phyloP scores from a whole-genome alignment of 2,329 filamentous ascomycete genomes.

The Aschersonia sp. region DNA sequence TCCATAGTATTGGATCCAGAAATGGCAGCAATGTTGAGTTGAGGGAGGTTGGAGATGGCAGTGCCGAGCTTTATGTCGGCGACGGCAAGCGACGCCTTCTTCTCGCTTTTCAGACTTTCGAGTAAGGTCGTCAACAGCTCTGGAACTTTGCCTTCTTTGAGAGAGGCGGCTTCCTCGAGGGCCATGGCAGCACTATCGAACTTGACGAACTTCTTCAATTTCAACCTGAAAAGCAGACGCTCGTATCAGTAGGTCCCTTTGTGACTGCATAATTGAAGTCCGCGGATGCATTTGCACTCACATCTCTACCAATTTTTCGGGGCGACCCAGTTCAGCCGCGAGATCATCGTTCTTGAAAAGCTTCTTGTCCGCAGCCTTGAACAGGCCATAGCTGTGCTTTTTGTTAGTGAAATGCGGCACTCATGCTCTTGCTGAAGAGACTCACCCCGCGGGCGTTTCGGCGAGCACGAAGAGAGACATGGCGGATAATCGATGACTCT shows the following conservation, averaged over 20 bases:
- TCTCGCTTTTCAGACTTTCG: slow-evolving; percentile 87
- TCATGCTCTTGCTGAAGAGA: slow-evolving; percentile 7
- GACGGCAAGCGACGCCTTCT: slow-evolving; percentile 89
- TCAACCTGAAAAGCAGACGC: slow-evolving; percentile 45
- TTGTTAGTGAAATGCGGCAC: slow-evolving; percentile 14
- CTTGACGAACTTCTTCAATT: slow-evolving; percentile 94
- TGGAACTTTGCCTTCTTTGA: slow-evolving; percentile 91
- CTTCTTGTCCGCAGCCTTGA: slow-evolving; percentile 99
- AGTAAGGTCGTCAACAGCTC: slow-evolving; percentile 72
- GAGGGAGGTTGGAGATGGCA: slow-evolving; percentile 83
- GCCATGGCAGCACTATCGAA: slow-evolving; percentile 88
- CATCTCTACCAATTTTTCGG: slow-evolving; percentile 78
- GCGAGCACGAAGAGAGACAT: slow-evolving; percentile 90
- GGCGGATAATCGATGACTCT: slow-evolving; percentile 19
- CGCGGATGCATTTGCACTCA: slow-evolving; percentile 28
- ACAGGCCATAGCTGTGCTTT: slow-evolving; percentile 70
- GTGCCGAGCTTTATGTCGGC: slow-evolving; percentile 86
- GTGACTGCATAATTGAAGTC: too few relatives aligned
- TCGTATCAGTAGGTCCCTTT: neutral
- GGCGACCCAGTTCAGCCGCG: slow-evolving; percentile 57
- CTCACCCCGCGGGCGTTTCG: slow-evolving; percentile 75
- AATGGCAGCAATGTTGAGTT: slow-evolving; percentile 71
- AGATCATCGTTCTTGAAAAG: slow-evolving; percentile 79
- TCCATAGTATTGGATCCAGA: slow-evolving; percentile 51
- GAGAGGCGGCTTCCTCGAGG: slow-evolving; percentile 74